Percentiles rank a stretch among this genome's conserved stretches.
These are phyloP conservation scores for Melanogaster broomeanus DNA, from an alignment of 768 basidiomycete species.

Conservation along the genomic window DNA sequence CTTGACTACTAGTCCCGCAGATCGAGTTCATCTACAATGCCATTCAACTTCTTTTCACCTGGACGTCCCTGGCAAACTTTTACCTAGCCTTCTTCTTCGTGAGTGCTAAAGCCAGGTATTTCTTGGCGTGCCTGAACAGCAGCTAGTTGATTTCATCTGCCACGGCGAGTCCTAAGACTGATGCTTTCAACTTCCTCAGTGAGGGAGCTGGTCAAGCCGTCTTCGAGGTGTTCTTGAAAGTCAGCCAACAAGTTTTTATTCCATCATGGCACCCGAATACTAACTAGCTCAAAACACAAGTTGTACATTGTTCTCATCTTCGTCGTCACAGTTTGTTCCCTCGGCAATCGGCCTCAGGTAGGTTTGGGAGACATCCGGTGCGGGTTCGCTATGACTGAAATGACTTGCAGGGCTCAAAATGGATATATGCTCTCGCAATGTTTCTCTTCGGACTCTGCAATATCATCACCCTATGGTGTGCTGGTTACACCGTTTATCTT, in stretches of 20 bases:
- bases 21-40: conserved; percentile 93
- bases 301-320: conserved; percentile 86
- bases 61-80: conserved; percentile 93
- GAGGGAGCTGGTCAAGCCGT: conserved; percentile 68
- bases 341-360: conserved; percentile 85
- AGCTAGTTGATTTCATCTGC: conserved; percentile 79
- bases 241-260: conserved; percentile 14
- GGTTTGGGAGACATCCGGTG: conserved; percentile 11
- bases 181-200: conserved; percentile 85
- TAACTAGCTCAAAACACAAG: conserved; percentile 29
- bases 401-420: conserved; percentile 69
- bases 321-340: conserved; percentile 80
- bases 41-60: conserved; percentile 87
- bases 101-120: conserved; percentile 35
- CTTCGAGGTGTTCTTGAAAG: conserved; percentile 77
- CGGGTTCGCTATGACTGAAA: conserved; percentile 2
- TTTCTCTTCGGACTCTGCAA: conserved; percentile 79
- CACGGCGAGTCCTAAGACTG: conserved; percentile 50
- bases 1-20: conserved; percentile 31
- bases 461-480: conserved; percentile 83
- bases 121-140: conserved; percentile 19
- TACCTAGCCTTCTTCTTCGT: conserved; percentile 95
- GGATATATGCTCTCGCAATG: conserved; percentile 77
- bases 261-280: conserved; percentile 18
- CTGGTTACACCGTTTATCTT: conserved; percentile 86